phyloP scores from a whole-genome alignment of 768 basidiomycete species.

The Amanita fuliginea region DNA sequence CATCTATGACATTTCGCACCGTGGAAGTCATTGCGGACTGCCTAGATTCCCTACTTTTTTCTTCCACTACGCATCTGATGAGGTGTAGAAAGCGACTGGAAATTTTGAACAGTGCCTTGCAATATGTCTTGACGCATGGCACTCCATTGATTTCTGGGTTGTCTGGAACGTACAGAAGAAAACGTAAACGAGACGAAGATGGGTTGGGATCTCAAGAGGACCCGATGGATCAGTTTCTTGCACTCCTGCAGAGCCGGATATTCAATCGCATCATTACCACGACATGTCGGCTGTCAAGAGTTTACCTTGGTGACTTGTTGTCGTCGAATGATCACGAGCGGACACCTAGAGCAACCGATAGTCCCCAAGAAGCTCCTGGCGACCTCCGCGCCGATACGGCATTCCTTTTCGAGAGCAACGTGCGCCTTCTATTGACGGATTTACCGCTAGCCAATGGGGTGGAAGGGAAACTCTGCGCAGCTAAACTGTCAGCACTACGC shows the following conservation, averaged over 20 bases:
- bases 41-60: conserved; percentile 6
- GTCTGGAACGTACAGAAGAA: background rate
- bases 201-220: background rate
- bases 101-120: conserved; percentile 10
- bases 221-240: background rate
- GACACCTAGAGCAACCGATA: background rate
- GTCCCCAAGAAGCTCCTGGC: background rate
- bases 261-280: background rate
- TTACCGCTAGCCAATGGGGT: background rate
- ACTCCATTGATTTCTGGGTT: conserved; percentile 10
- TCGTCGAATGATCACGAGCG: background rate
- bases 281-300: background rate
- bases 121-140: conserved; percentile 11
- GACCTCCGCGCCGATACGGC: conserved; percentile 12
- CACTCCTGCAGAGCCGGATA: background rate
- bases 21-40: conserved; percentile 16
- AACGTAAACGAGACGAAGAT: background rate
- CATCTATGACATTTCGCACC: conserved; percentile 18
- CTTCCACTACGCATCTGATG: background rate
- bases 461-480: background rate
- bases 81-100: conserved; percentile 12
- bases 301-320: conserved; percentile 6
- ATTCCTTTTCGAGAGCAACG: conserved; percentile 16
- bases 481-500: conserved; percentile 8
- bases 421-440: conserved; percentile 7